Base-by-base conservation (phyloP, 495 filamentous ascomycete genomes). In the Podospora tetraspora region DNA sequence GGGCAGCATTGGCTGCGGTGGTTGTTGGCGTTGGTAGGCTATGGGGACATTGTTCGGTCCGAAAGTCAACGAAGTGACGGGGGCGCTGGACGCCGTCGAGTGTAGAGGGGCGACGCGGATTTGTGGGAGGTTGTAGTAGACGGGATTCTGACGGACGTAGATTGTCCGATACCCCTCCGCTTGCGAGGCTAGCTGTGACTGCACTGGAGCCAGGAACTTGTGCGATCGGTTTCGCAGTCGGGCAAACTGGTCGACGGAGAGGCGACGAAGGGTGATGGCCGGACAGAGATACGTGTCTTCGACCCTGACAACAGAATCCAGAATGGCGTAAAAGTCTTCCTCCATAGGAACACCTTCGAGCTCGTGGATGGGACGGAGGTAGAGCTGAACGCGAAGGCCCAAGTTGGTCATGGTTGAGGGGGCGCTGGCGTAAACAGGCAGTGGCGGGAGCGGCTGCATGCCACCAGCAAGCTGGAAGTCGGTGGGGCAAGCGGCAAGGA, bases 341-440 rank as follows among this genome's bases (percentile, higher is more conserved):
- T 63, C 62, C 62, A 63, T 63, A 0, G 61, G 61, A 8, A 63
- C 30, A 7, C 25, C 61, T 16, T 63, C 29, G 32, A 21, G 8
- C 32, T 63, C 62, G 7, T 63, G 29, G 13, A 43, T 43, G 21
- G 62, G 62, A 0, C 62, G 62, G 13, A 63, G 62, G 62, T 63
- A 63, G 62, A 63, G 62, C 32, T 63, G 62, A 8, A 63, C 62
- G n/a, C 32, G 62, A 6, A 63, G 32, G 5, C 62, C 62, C 19
- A 63, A 3, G 62, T 63, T 63, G 27, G 62, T 63, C 62, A 63
- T 63, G 9, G 29, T 43, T 4, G 62, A 63, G 0, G 62, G 62
- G 34, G 21, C 24, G 29, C 62, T 63, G 2, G 27, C 21, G 62
- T 24, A 21, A 13, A 63, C n/a, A 2, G 29, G 62, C 19, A 43